phyloP scores from a whole-genome alignment of 2,329 filamentous ascomycete species.

The Phialophora macrospora region DNA sequence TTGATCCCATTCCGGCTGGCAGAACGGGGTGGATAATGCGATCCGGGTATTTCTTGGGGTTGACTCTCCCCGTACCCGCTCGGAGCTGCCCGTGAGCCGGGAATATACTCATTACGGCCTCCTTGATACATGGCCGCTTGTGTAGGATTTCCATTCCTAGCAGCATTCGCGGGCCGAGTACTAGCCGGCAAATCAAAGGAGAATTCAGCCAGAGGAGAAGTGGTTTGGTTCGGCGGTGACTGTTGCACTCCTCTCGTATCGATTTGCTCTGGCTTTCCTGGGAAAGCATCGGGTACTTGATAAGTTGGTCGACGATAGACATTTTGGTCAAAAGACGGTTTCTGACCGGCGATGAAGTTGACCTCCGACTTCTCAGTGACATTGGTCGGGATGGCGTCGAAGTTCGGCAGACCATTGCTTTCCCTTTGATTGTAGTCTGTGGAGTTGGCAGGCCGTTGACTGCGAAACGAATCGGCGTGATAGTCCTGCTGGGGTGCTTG shows the following conservation, averaged over 20 bases:
- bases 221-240: constrained; percentile 46
- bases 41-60: constrained; percentile 16
- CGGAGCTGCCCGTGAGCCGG: constrained; percentile 7
- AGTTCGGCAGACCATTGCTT: constrained; percentile 65
- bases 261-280: constrained; percentile 23
- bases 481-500: constrained; percentile 16
- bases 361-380: constrained; percentile 30
- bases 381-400: constrained; percentile 56
- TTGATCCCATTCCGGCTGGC: constrained; percentile 35
- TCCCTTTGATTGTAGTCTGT: constrained; percentile 45
- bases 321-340: constrained; percentile 20
- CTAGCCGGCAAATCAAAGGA: constrained; percentile 71
- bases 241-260: constrained; percentile 50
- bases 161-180: constrained; percentile 6
- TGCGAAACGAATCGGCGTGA: constrained; percentile 10
- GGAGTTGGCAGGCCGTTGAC: constrained; percentile 31
- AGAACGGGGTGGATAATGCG: constrained; percentile 35
- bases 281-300: constrained; percentile 30
- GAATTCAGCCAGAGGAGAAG: constrained; percentile 60
- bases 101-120: constrained; percentile 16
- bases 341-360: constrained; percentile 28
- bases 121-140: constrained; percentile 16
- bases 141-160: constrained; percentile 13
- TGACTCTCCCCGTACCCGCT: constrained; percentile 20
- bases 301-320: constrained; percentile 43